Conservation (phyloP, 371 early-diverging fungal genomes). For the Blakeslea trispora region DNA sequence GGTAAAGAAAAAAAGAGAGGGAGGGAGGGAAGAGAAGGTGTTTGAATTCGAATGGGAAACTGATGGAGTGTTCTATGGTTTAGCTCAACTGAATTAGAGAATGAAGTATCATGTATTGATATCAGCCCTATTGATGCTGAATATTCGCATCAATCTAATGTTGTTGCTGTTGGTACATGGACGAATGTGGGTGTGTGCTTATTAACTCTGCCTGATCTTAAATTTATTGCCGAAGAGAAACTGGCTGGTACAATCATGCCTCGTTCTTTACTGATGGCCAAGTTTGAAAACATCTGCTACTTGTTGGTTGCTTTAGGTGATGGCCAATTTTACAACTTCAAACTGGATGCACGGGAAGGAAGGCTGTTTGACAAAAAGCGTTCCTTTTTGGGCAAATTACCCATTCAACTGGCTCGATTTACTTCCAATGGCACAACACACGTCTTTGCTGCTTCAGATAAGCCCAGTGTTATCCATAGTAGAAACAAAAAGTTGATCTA, state of each 20-base stretch:
- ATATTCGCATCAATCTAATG: slow-evolving; percentile 32
- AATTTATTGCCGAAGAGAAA: slow-evolving; percentile 49
- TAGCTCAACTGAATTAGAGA: slow-evolving; percentile 46
- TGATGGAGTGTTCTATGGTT: slow-evolving; percentile 2
- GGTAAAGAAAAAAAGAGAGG: too few relatives aligned
- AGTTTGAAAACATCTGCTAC: slow-evolving; percentile 74
- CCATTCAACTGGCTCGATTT: slow-evolving; percentile 73
- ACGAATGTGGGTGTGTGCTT: slow-evolving; percentile 65
- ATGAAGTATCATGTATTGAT: slow-evolving; percentile 79
- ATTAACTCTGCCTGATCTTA: slow-evolving; percentile 61
- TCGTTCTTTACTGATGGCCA: slow-evolving; percentile 75
- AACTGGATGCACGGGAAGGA: slow-evolving; percentile 50
- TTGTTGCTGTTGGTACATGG: slow-evolving; percentile 82
- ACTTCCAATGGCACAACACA: slow-evolving; percentile 57
- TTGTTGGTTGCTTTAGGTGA: slow-evolving; percentile 85
- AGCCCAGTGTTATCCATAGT: slow-evolving; percentile 83
- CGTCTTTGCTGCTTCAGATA: slow-evolving; percentile 88
- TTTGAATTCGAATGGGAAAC: too few relatives aligned
- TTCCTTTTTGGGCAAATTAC: slow-evolving; percentile 77
- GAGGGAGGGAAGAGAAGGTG: too few relatives aligned
- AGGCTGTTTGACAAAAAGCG: slow-evolving; percentile 63
- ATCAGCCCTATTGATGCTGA: slow-evolving; percentile 55
- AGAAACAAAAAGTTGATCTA: slow-evolving; percentile 77
- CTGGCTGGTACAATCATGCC: slow-evolving; percentile 68
- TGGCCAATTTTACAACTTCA: slow-evolving; percentile 77